Evolutionary conservation across 2,329 filamentous ascomycete species (phyloP).

Genomic region (Pezicula neosporulosa): DNA sequence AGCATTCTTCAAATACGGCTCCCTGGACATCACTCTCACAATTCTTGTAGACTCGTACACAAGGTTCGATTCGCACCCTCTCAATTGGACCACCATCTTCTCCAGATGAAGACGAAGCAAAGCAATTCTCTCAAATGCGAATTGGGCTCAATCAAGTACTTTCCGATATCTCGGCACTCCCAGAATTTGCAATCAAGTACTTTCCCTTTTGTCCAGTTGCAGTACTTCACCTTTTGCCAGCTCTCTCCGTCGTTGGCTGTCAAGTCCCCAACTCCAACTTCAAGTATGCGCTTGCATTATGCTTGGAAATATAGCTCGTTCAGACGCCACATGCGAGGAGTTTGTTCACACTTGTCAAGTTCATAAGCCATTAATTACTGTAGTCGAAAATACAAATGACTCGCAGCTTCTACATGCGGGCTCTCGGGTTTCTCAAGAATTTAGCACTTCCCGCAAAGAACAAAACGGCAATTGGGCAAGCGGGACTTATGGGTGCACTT

Average conservation of each 20-base stretch:
- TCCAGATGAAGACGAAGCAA: slow-evolving; percentile 37
- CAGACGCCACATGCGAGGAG: slow-evolving; percentile 47
- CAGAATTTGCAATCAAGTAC: slow-evolving; percentile 41
- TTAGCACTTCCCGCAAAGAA: slow-evolving; percentile 55
- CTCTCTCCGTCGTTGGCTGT: slow-evolving; percentile 46
- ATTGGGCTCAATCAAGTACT: slow-evolving; percentile 47
- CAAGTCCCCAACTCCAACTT: slow-evolving; percentile 36
- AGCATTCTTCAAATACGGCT: slow-evolving; percentile 35
- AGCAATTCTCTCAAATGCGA: slow-evolving; percentile 47
- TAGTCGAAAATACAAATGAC: slow-evolving; percentile 41
- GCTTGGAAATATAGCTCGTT: slow-evolving; percentile 59
- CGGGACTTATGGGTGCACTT: slow-evolving; percentile 44
- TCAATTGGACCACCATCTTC: slow-evolving; percentile 11
- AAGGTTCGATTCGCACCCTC: slow-evolving; percentile 33
- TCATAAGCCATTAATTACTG: slow-evolving; percentile 39
- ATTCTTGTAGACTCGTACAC: slow-evolving; percentile 46
- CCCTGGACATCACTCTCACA: slow-evolving; percentile 39
- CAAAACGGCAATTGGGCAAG: slow-evolving; percentile 45
- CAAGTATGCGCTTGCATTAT: slow-evolving; percentile 57
- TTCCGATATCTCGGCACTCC: slow-evolving; percentile 47
- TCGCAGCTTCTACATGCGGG: slow-evolving; percentile 52
- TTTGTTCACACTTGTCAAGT: slow-evolving; percentile 45
- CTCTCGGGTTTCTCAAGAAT: slow-evolving; percentile 61
- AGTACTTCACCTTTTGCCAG: slow-evolving; percentile 37
- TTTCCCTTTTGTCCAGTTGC: no score